Base-by-base conservation (phyloP, 2,329 filamentous ascomycete genomes). In the Diaporthe eres region DNA sequence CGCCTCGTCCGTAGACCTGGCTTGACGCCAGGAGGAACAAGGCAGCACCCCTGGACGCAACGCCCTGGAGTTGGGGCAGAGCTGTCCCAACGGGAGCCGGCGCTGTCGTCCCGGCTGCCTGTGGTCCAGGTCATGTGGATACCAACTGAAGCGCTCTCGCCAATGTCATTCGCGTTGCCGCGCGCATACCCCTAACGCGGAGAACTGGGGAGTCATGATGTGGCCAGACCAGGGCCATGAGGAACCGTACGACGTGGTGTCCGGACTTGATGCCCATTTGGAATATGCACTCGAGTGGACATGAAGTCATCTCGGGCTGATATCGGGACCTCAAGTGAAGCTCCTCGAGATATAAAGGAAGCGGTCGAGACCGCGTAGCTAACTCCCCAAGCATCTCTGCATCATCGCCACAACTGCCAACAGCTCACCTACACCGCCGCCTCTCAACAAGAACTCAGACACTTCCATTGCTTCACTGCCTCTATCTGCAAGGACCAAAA, bases 151-250 rank as follows among this genome's bases (percentile, higher is more conserved):
- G 65, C 65, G 65, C 65, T 70, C 65, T 70, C 65, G 34, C 65
- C 65, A 70, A 55, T 70, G 65, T 70, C 65, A 68, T 70, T 70
- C 49, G 49, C 49, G 65, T 70, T 70, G 65, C 65, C 65, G 65
- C 65, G 65, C 65, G 65, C 65, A 70, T 70, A 70, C 65, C 65
- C 65, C 65, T 70, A 55, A 70, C 65, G 65, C 65, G 65, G 47
- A 70, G 65, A 70, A 70, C 34, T 42, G 65, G 61, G 42, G 65
- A 70, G 65, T 15, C 65, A 70, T 70, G 65, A 70, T 70, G 65
- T 70, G 65, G 49, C 65, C 65, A 55, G 49, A 70, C 65, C 49
- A 70, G 65, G 65, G 65, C 39, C 65, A 10, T 55, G 49, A 34
- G 49, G 65, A 55, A 70, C 63, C 65, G 65, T 70, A 70, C 65